Evolutionary conservation across 2,329 filamentous ascomycete genomes (phyloP), one percentile per base, ranked within the genome.

Genomic region (Exserohilum turcica): DNA sequence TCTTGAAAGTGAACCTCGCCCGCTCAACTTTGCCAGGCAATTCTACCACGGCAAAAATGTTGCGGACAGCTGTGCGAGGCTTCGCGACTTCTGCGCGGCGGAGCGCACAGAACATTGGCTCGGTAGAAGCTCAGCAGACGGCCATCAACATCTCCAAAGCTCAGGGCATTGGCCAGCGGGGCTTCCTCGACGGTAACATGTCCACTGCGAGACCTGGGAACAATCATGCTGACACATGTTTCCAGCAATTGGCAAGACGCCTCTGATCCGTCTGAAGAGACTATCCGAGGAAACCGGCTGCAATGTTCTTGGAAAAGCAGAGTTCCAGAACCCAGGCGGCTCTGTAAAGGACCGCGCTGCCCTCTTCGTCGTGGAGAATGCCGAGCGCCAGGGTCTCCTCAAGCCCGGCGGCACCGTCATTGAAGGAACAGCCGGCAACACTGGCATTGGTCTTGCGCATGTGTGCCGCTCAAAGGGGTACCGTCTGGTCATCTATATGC

Each of bases 401-500:
- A 83, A 84, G 47, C 86, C 92, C 0, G 93, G 93, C 48, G 94
- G 94, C 57, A 97, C 94, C 16, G 92, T 99, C 10, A 89, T 99
- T 53, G 94, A 99, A 78, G 94, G 94, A 57, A 99, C 94, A 5
- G 94, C 94, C 0, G 94, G 94, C 47, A 99, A 97, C 81, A 99
- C 94, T 27, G 94, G 94, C 61, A 99, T 99, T 75, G 94, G 94
- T 1, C 88, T 99, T 37, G 94, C 94, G 16, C 94, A 97, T 78
- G 94, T 99, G 51, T 97, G 94, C 79, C 86, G 93, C 56, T 90
- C 88, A 32, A 89, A 88, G 67, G 94, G 93, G 35, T 97, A 99
- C 83, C 89, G 89, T 74, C 86, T 96, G 44, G 92, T 97, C 72
- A 99, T 99, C 74, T 99, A 97, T 85, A 97, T 99, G 94, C 94